phyloP scores from a whole-genome alignment of 2,329 filamentous ascomycete species.

The Cladosporium sp. region DNA sequence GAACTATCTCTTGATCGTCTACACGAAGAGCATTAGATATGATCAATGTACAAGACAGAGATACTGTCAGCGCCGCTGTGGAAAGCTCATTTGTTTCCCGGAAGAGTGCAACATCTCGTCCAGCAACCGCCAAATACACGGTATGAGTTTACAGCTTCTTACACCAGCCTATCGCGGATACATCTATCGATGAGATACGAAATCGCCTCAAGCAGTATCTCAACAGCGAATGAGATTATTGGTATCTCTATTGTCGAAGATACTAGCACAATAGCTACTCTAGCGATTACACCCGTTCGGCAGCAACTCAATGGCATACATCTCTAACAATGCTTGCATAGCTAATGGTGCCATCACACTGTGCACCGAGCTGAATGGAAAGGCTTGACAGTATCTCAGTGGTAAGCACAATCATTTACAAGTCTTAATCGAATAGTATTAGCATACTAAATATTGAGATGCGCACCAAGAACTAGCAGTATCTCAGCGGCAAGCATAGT shows the following conservation, averaged over 20 bases:
- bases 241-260: background rate
- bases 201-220: background rate
- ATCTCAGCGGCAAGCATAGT: background rate
- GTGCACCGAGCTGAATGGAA: background rate
- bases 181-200: too few species aligned
- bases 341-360: background rate
- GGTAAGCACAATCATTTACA: too few species aligned
- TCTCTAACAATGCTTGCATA: background rate
- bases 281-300: too few species aligned
- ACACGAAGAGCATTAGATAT: too few species aligned
- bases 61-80: background rate
- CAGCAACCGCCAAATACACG: background rate
- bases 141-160: background rate
- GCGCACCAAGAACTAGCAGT: background rate
- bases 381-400: background rate
- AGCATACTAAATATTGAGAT: too few species aligned
- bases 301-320: background rate
- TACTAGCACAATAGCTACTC: background rate
- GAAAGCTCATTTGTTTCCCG: background rate
- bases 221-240: background rate
- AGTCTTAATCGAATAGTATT: too few species aligned
- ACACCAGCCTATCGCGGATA: background rate
- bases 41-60: background rate
- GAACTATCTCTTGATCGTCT: too few species aligned
- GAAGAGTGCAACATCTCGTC: background rate